These are phyloP conservation scores for Fusarium lyarnte DNA, from an alignment of 2,329 filamentous ascomycete species.

Conservation along the genomic window DNA sequence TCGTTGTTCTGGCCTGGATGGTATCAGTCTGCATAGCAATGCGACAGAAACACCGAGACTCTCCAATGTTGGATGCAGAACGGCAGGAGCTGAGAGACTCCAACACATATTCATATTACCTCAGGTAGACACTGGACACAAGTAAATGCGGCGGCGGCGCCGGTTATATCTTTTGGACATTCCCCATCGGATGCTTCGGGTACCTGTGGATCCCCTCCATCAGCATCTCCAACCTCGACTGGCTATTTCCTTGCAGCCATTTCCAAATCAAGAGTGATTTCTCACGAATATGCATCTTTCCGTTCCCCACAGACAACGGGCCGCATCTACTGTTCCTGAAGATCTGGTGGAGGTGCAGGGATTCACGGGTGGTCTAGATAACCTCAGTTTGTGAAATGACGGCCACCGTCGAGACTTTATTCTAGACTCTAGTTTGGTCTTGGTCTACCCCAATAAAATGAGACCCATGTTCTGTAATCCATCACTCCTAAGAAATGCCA, in stretches of 20 bases:
- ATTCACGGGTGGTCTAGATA: not conserved
- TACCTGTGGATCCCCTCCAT: conserved; percentile 35
- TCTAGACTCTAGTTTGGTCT: conserved; percentile 27
- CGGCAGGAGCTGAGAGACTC: not conserved
- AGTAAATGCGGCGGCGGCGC: not conserved
- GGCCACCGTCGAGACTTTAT: conserved; percentile 13
- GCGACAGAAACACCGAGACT: not conserved
- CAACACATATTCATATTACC: not conserved
- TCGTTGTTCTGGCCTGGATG: conserved; percentile 3
- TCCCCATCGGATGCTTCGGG: conserved; percentile 35
- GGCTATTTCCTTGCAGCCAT: conserved; percentile 11
- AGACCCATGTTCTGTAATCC: conserved; percentile 40
- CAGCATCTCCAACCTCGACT: conserved; percentile 15
- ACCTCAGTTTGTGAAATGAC: not conserved
- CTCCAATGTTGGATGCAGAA: conserved; percentile 1
- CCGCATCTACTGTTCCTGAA: conserved; percentile 34
- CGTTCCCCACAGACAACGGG: conserved; percentile 28
- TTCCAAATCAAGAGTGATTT: conserved; percentile 25
- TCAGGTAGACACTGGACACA: not conserved
- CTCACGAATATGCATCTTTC: conserved; percentile 24
- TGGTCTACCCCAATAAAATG: conserved; percentile 10
- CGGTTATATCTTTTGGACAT: conserved; percentile 19
- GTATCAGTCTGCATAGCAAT: not conserved
- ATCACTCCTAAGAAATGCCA: conserved; percentile 35
- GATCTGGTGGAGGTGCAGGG: conserved; percentile 23